phyloP scores from a whole-genome alignment of 2,329 filamentous ascomycete species.

The Neonectria punicea region DNA sequence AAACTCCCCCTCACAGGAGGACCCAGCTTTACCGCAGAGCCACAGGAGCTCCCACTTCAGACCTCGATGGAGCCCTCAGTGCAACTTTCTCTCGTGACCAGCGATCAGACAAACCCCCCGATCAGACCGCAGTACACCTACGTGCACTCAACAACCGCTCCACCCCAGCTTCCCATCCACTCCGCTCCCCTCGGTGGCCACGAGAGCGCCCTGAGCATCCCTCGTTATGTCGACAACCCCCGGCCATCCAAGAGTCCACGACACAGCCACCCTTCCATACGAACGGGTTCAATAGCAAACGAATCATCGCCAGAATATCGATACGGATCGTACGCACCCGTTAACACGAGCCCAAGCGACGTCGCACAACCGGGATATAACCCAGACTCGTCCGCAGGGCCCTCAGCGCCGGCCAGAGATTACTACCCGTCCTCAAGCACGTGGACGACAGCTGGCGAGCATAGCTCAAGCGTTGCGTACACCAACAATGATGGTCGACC shows the following conservation, averaged over 20 bases:
- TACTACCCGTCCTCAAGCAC: conserved; percentile 64
- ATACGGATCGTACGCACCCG: conserved; percentile 58
- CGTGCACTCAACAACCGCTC: conserved; percentile 60
- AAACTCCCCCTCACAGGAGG: conserved; percentile 63
- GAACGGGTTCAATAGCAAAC: conserved; percentile 60
- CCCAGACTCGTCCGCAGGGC: conserved; percentile 44
- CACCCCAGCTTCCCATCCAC: conserved; percentile 60
- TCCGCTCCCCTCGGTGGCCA: conserved; percentile 48
- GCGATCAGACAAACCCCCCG: conserved; percentile 58
- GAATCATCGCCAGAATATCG: conserved; percentile 66
- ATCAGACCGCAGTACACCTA: conserved; percentile 68
- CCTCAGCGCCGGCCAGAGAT: conserved; percentile 53
- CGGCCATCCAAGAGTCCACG: conserved; percentile 68
- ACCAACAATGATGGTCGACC: conserved; percentile 57
- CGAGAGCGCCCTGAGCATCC: conserved; percentile 62
- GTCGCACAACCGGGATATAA: conserved; percentile 46
- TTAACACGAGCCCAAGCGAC: conserved; percentile 45
- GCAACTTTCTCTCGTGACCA: conserved; percentile 60
- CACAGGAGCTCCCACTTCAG: conserved; percentile 64
- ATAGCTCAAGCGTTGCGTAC: conserved; percentile 57
- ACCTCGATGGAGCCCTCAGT: conserved; percentile 64
- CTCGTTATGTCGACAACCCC: conserved; percentile 67
- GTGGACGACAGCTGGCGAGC: conserved; percentile 63
- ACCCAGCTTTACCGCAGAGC: conserved; percentile 60
- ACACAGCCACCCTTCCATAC: conserved; percentile 65